Percentiles rank a stretch among this genome's conserved stretches.
These are phyloP conservation scores for Cucumis cinereus DNA, from an alignment of 306 rosid genomes.

Conservation along the genomic window DNA sequence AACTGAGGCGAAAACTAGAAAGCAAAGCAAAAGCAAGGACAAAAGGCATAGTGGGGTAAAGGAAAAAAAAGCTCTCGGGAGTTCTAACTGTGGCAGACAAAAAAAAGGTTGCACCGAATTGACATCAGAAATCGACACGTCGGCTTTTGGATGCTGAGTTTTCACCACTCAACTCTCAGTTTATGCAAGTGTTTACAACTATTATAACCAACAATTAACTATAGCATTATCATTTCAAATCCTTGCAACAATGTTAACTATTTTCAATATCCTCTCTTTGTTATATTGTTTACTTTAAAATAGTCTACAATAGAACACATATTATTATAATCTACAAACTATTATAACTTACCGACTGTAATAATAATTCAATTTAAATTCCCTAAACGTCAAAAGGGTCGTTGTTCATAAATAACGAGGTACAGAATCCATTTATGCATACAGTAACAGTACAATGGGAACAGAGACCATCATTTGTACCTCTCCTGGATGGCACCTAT, in stretches of 20 bases:
- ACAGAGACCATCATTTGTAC: slow-evolving; percentile 1
- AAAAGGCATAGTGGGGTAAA: not conserved
- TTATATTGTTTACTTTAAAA: too few relatives aligned
- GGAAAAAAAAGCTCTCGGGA: not conserved
- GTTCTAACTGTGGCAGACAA: slow-evolving; percentile 30
- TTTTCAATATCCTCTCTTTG: too few relatives aligned
- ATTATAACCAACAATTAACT: too few relatives aligned
- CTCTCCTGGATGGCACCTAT: slow-evolving; percentile 2
- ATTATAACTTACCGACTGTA: too few relatives aligned
- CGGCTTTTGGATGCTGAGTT: slow-evolving; percentile 32
- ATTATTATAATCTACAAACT: too few relatives aligned
- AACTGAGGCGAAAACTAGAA: not conserved
- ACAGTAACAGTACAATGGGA: not conserved
- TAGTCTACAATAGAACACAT: too few relatives aligned
- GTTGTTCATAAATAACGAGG: not conserved
- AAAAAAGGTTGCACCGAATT: slow-evolving; percentile 20
- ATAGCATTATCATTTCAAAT: too few relatives aligned
- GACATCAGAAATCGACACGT: slow-evolving; percentile 17
- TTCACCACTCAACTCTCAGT: slow-evolving; percentile 19
- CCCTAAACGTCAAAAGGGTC: not conserved
- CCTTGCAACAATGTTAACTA: too few relatives aligned
- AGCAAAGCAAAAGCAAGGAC: not conserved
- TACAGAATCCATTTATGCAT: not conserved
- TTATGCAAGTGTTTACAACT: not conserved
- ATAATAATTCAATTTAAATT: not conserved